Evolutionary conservation across 148 eudicot species (phyloP).

Genomic region (Silene uniflora): DNA sequence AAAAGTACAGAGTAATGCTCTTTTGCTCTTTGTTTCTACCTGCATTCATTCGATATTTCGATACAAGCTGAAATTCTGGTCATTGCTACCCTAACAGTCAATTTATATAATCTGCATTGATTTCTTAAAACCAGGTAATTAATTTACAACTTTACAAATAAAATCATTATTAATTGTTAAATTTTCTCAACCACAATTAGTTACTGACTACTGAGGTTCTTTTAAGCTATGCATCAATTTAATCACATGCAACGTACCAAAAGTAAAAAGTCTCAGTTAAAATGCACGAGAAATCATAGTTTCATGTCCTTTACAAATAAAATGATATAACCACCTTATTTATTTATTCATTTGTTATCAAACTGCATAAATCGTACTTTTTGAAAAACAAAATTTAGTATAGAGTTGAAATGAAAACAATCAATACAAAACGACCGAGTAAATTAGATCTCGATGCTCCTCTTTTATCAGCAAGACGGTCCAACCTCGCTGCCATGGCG

Average conservation of each 20-base stretch:
- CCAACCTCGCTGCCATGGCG: conserved; percentile 13
- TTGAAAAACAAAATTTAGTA: background rate
- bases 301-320: conserved; percentile 18
- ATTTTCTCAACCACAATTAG: background rate
- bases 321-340: conserved; percentile 14
- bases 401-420: conserved; percentile 14
- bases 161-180: conserved; percentile 12
- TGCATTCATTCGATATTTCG: background rate
- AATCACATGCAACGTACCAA: conserved; percentile 22
- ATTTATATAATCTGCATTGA: background rate
- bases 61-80: background rate
- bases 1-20: background rate
- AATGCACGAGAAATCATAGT: conserved; percentile 21
- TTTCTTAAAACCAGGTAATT: background rate
- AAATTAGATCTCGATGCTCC: conserved; percentile 59
- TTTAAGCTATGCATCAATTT: conserved; percentile 1
- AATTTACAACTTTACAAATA: background rate
- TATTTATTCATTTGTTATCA: background rate
- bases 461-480: conserved; percentile 50
- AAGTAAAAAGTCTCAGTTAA: conserved; percentile 7
- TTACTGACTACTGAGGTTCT: background rate
- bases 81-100: background rate
- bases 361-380: background rate
- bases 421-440: conserved; percentile 31
- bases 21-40: background rate